Conservation (phyloP, 768 basidiomycete genomes). For the Chalciporus sphaerocephalus region DNA sequence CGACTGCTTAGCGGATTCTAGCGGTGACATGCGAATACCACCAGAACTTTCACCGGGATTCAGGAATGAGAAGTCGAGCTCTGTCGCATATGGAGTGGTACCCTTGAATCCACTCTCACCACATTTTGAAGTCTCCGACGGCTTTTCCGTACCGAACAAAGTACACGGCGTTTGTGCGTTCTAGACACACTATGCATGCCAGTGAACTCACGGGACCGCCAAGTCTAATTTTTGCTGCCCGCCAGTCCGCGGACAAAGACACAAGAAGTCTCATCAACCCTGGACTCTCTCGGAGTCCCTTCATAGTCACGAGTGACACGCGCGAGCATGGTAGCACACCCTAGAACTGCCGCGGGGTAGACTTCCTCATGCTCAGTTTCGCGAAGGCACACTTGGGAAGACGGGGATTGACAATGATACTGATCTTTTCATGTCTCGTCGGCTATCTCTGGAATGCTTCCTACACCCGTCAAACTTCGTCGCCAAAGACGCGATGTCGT, state of each 20-base stretch:
- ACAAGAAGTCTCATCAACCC: not conserved
- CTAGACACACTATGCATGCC: no score
- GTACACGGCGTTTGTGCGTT: no score
- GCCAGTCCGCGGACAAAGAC: conserved; percentile 19
- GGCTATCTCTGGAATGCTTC: not conserved
- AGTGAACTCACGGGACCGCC: not conserved
- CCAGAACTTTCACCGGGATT: no score
- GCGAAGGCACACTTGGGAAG: not conserved
- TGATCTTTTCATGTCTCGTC: not conserved
- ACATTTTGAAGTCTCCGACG: no score
- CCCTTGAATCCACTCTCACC: no score
- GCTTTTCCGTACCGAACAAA: no score
- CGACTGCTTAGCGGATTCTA: no score
- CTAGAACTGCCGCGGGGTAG: conserved; percentile 1
- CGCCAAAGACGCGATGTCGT: conserved; percentile 3
- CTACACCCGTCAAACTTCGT: not conserved
- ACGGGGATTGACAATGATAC: no score
- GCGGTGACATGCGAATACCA: no score
- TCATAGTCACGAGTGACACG: not conserved
- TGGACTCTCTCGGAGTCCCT: not conserved
- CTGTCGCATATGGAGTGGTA: no score
- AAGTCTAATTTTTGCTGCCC: not conserved
- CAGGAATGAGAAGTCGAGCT: no score
- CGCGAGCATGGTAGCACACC: not conserved
- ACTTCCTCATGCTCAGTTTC: conserved; percentile 1